Conservation (phyloP, 1,139 yeast species). For the Zygosaccharomyces pseudobailii region DNA sequence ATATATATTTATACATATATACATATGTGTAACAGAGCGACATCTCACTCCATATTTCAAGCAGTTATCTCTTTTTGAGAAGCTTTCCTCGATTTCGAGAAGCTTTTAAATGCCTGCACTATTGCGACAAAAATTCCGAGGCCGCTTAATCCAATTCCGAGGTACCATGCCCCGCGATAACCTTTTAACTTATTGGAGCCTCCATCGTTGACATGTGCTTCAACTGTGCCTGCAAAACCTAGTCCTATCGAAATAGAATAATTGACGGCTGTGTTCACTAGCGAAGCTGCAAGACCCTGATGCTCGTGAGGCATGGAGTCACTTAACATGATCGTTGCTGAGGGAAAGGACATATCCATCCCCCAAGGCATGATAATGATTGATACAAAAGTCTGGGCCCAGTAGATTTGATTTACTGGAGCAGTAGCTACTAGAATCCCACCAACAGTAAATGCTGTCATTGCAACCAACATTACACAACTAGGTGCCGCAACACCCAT, state of each 20-base stretch:
- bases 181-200: constrained; percentile 22
- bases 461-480: constrained; percentile 43
- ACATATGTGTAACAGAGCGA: too few species aligned
- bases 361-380: constrained; percentile 48
- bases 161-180: constrained; percentile 42
- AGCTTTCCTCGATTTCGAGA: neutral
- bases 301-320: constrained; percentile 48
- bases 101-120: constrained; percentile 3
- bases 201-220: constrained; percentile 36
- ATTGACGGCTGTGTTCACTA: constrained; percentile 57
- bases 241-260: constrained; percentile 60
- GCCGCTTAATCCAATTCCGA: constrained; percentile 29
- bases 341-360: constrained; percentile 66
- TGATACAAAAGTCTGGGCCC: constrained; percentile 52
- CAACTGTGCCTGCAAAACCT: constrained; percentile 62
- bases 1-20: too few species aligned
- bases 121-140: constrained; percentile 18
- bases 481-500: constrained; percentile 41
- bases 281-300: constrained; percentile 65
- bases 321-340: constrained; percentile 51
- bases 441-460: constrained; percentile 43
- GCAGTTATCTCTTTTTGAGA: neutral
- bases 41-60: neutral
- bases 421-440: constrained; percentile 42
- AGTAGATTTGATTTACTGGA: constrained; percentile 46